phyloP scores from a whole-genome alignment of 73 alveolate genomes.

The Stentor roeselii region DNA sequence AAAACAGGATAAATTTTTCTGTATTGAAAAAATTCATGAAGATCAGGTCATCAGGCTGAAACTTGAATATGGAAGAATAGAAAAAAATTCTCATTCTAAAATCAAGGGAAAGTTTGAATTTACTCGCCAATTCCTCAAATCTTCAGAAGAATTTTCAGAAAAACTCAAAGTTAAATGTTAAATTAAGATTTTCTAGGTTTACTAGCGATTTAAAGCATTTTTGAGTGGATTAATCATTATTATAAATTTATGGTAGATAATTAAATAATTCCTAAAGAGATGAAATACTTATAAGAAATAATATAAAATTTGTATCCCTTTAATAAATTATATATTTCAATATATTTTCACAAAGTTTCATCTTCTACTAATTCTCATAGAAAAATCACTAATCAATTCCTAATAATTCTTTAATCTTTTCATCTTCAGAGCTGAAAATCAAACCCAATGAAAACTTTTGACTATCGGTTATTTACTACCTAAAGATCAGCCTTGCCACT shows the following conservation, averaged over 20 bases:
- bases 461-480: neutral
- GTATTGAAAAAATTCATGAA: too few relatives aligned
- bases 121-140: neutral
- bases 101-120: too few relatives aligned
- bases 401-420: neutral
- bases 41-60: too few relatives aligned
- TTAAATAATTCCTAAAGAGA: too few relatives aligned
- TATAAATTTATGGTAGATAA: too few relatives aligned
- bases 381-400: neutral
- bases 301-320: neutral
- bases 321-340: too few relatives aligned
- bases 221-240: neutral
- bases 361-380: neutral
- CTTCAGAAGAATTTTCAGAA: too few relatives aligned
- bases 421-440: neutral
- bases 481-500: neutral
- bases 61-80: too few relatives aligned
- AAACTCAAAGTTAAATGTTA: too few relatives aligned
- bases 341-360: neutral
- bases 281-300: neutral
- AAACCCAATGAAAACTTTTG: too few relatives aligned
- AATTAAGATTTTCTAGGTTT: neutral
- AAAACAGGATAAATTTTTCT: too few relatives aligned
- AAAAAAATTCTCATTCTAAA: too few relatives aligned
- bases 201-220: neutral